Evolutionary conservation across 352 stramenopile species (phyloP).

Genomic region (Globisporangium barbulae): DNA sequence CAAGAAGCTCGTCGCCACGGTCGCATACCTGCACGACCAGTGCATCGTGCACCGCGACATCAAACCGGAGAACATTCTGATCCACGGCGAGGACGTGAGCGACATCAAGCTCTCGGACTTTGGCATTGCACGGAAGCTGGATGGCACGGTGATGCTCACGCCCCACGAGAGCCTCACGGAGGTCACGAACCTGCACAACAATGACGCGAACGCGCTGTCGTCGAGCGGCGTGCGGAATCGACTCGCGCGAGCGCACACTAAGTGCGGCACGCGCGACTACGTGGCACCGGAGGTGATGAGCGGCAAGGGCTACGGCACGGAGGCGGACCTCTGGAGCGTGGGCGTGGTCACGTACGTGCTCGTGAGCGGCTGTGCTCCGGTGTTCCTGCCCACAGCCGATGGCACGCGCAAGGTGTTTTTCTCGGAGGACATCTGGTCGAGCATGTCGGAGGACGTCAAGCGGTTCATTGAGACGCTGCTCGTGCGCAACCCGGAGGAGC

Average conservation of each 20-base stretch:
- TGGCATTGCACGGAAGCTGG: conserved; percentile 73
- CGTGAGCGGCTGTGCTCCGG: conserved; percentile 72
- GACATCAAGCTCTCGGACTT: conserved; percentile 85
- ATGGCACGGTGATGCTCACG: conserved; percentile 54
- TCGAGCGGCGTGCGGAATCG: conserved; percentile 50
- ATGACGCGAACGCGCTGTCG: conserved; percentile 17
- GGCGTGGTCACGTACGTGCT: conserved; percentile 91
- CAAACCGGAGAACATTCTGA: conserved; percentile 84
- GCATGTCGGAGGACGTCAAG: conserved; percentile 56
- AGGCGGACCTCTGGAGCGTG: conserved; percentile 93
- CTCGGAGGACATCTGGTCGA: conserved; percentile 61
- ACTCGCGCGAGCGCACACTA: conserved; percentile 73
- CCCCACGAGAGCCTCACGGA: conserved; percentile 71
- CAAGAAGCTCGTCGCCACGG: conserved; percentile 66
- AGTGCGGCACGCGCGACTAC: conserved; percentile 82
- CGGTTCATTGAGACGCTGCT: conserved; percentile 69
- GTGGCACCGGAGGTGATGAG: conserved; percentile 83
- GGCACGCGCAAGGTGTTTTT: conserved; percentile 78
- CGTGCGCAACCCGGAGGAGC: conserved; percentile 74
- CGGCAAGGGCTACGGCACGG: conserved; percentile 91
- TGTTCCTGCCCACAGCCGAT: conserved; percentile 61
- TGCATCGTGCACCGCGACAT: conserved; percentile 86
- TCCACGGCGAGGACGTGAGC: conserved; percentile 57
- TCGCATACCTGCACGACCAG: conserved; percentile 81
- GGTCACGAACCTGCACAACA: conserved; percentile 46